Conservation (phyloP, 2,329 filamentous ascomycete genomes). For the Fusarium nanum region DNA sequence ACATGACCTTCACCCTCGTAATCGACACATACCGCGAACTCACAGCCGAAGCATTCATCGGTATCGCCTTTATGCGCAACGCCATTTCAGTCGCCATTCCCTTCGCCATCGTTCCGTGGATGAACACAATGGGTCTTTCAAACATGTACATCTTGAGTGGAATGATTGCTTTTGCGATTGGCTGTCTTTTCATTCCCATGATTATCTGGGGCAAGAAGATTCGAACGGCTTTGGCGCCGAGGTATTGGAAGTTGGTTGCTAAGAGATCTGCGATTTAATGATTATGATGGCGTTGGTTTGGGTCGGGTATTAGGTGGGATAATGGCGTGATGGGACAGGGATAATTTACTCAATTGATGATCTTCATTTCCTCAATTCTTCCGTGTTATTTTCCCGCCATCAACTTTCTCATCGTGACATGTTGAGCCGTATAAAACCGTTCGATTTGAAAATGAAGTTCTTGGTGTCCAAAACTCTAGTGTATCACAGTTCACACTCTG, state of each 20-base stretch:
- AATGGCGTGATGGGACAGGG: background rate
- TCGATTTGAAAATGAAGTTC: rapidly evolving
- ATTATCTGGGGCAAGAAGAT: conserved; percentile 50
- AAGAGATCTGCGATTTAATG: conserved; percentile 28
- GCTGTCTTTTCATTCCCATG: conserved; percentile 45
- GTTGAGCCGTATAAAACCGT: background rate
- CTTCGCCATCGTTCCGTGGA: conserved; percentile 49
- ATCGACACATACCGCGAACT: conserved; percentile 52
- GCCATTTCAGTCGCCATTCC: conserved; percentile 46
- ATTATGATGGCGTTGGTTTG: background rate
- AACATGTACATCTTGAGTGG: conserved; percentile 48
- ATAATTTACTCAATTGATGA: background rate
- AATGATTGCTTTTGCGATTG: conserved; percentile 41
- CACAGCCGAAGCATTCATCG: conserved; percentile 48
- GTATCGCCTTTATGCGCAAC: conserved; percentile 50
- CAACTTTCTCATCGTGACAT: background rate
- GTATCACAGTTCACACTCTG: background rate
- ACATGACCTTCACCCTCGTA: conserved; percentile 51
- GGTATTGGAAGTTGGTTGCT: conserved; percentile 45
- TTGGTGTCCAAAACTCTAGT: background rate
- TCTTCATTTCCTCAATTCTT: background rate
- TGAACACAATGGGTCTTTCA: conserved; percentile 46
- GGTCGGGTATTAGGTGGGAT: background rate
- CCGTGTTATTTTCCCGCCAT: too few species aligned
- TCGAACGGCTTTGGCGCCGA: conserved; percentile 30